Evolutionary conservation across 139 green algal genomes (phyloP).

Genomic region (Choricystis sp.): DNA sequence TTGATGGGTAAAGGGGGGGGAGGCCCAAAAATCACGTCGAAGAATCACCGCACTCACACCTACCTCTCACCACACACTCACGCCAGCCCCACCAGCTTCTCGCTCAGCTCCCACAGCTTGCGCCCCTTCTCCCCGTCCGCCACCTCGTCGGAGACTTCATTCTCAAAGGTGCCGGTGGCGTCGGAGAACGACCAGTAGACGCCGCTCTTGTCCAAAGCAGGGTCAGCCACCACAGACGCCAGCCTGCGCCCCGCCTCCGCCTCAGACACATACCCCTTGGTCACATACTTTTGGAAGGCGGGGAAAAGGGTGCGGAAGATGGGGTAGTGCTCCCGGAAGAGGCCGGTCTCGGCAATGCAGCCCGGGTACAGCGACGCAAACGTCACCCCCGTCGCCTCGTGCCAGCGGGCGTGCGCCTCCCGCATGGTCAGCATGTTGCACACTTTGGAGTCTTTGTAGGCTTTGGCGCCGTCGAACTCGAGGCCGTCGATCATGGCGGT

Average conservation of each 20-base stretch:
- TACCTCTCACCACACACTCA: slow-evolving; percentile 6
- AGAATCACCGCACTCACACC: neutral
- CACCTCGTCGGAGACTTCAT: slow-evolving; percentile 33
- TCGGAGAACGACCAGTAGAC: slow-evolving; percentile 76
- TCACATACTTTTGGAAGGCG: slow-evolving; percentile 89
- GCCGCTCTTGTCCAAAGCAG: slow-evolving; percentile 41
- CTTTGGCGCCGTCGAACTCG: slow-evolving; percentile 85
- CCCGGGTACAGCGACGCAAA: slow-evolving; percentile 88
- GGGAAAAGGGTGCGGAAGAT: slow-evolving; percentile 81
- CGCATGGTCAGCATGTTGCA: slow-evolving; percentile 95
- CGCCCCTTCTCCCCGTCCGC: slow-evolving; percentile 49
- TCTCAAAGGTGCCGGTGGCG: slow-evolving; percentile 25
- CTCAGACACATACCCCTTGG: slow-evolving; percentile 74
- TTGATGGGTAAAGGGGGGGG: neutral
- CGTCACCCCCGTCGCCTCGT: slow-evolving; percentile 54
- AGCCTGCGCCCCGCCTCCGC: slow-evolving; percentile 74
- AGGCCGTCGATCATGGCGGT: slow-evolving; percentile 71
- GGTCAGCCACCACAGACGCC: slow-evolving; percentile 59
- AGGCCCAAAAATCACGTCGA: neutral
- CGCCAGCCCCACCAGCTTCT: slow-evolving; percentile 58
- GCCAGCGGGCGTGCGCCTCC: slow-evolving; percentile 64
- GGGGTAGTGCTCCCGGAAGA: slow-evolving; percentile 75
- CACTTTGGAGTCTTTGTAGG: slow-evolving; percentile 95
- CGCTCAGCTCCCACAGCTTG: slow-evolving; percentile 56
- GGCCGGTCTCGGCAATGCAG: slow-evolving; percentile 84